Evolutionary conservation across 2,329 filamentous ascomycete species (phyloP), one percentile per base, ranked within the genome.

Genomic region (Gnomoniopsis smithogilvyi): DNA sequence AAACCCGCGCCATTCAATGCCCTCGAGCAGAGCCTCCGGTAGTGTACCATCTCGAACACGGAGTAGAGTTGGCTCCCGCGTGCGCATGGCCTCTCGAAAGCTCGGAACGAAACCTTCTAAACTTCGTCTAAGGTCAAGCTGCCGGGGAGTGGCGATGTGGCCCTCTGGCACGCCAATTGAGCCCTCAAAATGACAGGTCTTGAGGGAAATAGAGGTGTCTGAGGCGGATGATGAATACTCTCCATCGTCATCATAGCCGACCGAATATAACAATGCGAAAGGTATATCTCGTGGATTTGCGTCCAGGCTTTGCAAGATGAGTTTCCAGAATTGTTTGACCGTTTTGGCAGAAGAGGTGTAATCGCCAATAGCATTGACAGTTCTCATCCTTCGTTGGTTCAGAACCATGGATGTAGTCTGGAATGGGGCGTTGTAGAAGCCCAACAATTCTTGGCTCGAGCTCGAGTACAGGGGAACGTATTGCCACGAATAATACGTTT

Each of bases 1-100:
- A 62, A 85, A 84, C 2, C 83, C 82, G 53, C 80, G 73, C 73
- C 77, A 80, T 3, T 66, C 70, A 41, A 87, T 76, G 3, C 80
- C 82, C 36, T 82, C 75, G 54, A 86, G 74, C 61, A 87, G 71
- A 22, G 73, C 70, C 19, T 74, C 66, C 7, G 84, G 81, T 6
- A 87, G 71, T 21, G 82, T 83, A 2, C 76, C 77, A 56, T 73
- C 68, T 12, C 67, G 56, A 3, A 67, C 68, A 41, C 68, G 65
- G 3, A 72, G 55, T 10, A 70, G 51, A 0, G 69, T 72, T 0
- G 73, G 71, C 38, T 74, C 72, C 14, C 71, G 63, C 1, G 68
- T 73, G 0, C 72, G 65, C 68, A 74, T 74, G 7, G 73, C 72
- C 51, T 74, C 71, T 11, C 73, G 63, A n/a, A 75, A 74, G 0